Conservation (phyloP, 148 eudicot genomes). For the Rhododendron ovatum region DNA sequence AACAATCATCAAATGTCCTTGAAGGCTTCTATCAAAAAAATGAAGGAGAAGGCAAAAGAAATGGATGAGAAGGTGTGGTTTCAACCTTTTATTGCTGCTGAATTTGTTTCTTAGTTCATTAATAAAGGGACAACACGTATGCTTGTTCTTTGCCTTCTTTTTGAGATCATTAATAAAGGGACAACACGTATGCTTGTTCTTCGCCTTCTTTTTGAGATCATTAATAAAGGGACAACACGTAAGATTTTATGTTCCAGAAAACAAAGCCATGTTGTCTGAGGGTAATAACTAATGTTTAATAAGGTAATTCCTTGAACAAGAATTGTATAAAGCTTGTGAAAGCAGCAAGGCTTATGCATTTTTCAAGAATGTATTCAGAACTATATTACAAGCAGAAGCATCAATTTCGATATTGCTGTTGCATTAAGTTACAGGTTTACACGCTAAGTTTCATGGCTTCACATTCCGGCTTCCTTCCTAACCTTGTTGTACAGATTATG, state of each 20-base stretch:
- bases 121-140: not conserved
- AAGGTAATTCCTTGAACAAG: not conserved
- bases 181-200: too few species aligned
- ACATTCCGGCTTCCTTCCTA: not conserved
- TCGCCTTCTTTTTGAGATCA: too few species aligned
- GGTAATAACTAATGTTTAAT: not conserved
- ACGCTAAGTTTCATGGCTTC: not conserved
- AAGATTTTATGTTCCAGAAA: not conserved
- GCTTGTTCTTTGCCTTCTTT: not conserved
- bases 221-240: too few species aligned
- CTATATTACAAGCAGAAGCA: not conserved
- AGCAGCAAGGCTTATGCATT: not conserved
- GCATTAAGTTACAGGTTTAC: not conserved
- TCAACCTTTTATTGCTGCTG: not conserved
- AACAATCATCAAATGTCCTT: slow-evolving; percentile 64
- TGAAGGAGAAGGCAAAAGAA: slow-evolving; percentile 77
- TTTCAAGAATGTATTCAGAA: not conserved
- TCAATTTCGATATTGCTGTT: not conserved
- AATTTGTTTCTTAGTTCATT: not conserved
- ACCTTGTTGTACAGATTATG: not conserved
- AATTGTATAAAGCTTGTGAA: not conserved
- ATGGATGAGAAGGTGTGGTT: slow-evolving; percentile 61
- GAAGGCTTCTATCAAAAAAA: slow-evolving; percentile 43
- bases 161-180: not conserved
- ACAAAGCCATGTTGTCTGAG: not conserved